Base-by-base conservation (phyloP, 2,329 filamentous ascomycete species). In the Cercospora berteroae region DNA sequence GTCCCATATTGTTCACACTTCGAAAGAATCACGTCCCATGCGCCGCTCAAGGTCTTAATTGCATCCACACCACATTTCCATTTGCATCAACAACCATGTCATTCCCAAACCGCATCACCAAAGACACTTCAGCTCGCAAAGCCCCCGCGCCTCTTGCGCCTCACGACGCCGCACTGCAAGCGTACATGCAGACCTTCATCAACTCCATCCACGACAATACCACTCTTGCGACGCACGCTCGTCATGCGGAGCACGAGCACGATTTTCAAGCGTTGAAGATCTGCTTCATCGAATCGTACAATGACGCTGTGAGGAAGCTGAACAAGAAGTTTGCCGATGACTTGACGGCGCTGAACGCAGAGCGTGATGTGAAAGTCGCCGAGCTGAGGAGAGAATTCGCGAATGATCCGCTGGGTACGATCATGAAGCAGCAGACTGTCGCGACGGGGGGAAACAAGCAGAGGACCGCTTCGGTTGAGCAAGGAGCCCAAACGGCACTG, bases 161-260 rank as follows among this genome's bases (percentile, higher is more conserved):
- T 18, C 59, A 50, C 16, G 42, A 61, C n/a, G 59, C 59, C 2
- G 59, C 59, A 0, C 39, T 61, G 12, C 59, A 61, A 31, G 59
- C 59, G 25, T 61, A 61, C 16, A 61, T 61, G 59, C 59, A 61
- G 5, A 31, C 20, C 4, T 50, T 61, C 39, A 13, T 48, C 23
- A 20, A 42, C n/a, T 48, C 59, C 1, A 61, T 50, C n/a, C 16
- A 61, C 10, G 10, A 61, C n/a, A 42, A 20, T 5, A 13, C 25
- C 10, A 6, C 23, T 10, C 2, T 18, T 16, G 16, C 36, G 12
- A 18, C 18, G 10, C 42, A 29, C 3, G 25, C 18, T n/a, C 59
- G 59, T 4, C 39, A 61, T 3, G 7, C 20, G 1, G 39, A 61
- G 20, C 59, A 61, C 27, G 16, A 3, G 16, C 7, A 8, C 5